Base-by-base conservation (phyloP, 2,329 filamentous ascomycete genomes). In the Monosporascus sp. region DNA sequence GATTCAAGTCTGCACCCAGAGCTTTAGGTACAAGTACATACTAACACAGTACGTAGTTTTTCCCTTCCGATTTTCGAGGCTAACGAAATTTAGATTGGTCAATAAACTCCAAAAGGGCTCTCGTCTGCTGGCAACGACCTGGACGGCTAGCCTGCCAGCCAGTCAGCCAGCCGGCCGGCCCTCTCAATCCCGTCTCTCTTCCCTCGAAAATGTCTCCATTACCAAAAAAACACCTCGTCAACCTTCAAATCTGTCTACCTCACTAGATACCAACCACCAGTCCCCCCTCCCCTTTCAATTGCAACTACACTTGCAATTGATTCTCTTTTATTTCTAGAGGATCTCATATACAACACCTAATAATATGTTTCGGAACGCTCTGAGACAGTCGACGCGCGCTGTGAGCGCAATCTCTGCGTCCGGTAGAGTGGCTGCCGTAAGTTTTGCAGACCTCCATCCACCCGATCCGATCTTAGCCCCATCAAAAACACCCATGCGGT, bases 351-450 rank as follows among this genome's bases (percentile, higher is more conserved):
- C 74, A 77, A 80, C 76, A 69, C 66, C 22, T 45, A 45, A 45
- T 67, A 81, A 74, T 80, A 97, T 97, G 93, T 96, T 97, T 85
- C 91, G 93, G 81, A 96, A 89, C 87, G 92, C 93, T 82, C 85
- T 97, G 80, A 87, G 92, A 82, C 91, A 96, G 84, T 95, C 91
- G 77, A 88, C 88, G 82, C 91, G 92, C 83, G 88, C 89, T 78
- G 89, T 93, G 79, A 89, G 90, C 81, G 91, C 90, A 80, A 85
- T 95, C 81, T 90, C 91, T 87, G 89, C 90, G 73, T 84, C 88
- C 72, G 86, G 90, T 84, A 90, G 91, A 84, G 86, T 95, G 80
- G 87, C 87, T 78, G 88, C 87, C 80, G 94, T 97, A 92, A 88
- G 93, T 95, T 75, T 72, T 73, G 51, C 54, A 56, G 55, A 67